A percentile compares a stretch with the other conserved stretches of the same genome.
Conservation (phyloP, 495 filamentous ascomycete species). For the Hypoxylon trugodes region DNA sequence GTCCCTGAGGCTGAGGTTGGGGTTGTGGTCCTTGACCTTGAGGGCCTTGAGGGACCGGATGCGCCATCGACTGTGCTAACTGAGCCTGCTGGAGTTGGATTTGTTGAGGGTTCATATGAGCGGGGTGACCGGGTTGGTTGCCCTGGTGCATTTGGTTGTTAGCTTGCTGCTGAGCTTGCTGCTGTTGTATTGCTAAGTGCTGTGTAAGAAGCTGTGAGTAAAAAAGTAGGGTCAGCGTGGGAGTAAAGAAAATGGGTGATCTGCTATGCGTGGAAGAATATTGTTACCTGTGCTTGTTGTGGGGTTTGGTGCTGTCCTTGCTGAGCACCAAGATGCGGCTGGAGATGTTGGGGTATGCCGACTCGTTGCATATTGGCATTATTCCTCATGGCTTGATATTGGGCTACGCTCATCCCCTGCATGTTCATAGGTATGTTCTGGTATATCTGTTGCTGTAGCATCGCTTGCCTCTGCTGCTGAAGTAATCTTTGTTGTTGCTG, state of each 20-base stretch:
- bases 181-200: slow-evolving; percentile 55
- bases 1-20: slow-evolving; percentile 43
- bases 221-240: slow-evolving; percentile 7
- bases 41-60: slow-evolving; percentile 36
- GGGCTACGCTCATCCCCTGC: slow-evolving; percentile 43
- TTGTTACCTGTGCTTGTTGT: slow-evolving; percentile 46
- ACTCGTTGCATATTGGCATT: slow-evolving; percentile 48
- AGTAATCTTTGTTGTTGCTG: slow-evolving; percentile 58
- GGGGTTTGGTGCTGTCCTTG: slow-evolving; percentile 55
- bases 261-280: neutral
- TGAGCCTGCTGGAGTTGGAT: slow-evolving; percentile 46
- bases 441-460: slow-evolving; percentile 57
- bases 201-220: slow-evolving; percentile 46
- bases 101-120: slow-evolving; percentile 53
- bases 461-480: slow-evolving; percentile 46
- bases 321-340: slow-evolving; percentile 57
- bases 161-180: slow-evolving; percentile 60
- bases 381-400: slow-evolving; percentile 64
- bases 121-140: slow-evolving; percentile 51
- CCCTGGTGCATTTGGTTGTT: slow-evolving; percentile 54
- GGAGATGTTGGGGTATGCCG: slow-evolving; percentile 55
- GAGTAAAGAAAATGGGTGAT: neutral
- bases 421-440: slow-evolving; percentile 65
- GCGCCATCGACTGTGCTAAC: slow-evolving; percentile 44
- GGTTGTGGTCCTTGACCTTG: slow-evolving; percentile 47